These are phyloP conservation scores for Boletus eberwhitei DNA, from an alignment of 768 basidiomycete genomes.

Conservation along the genomic window DNA sequence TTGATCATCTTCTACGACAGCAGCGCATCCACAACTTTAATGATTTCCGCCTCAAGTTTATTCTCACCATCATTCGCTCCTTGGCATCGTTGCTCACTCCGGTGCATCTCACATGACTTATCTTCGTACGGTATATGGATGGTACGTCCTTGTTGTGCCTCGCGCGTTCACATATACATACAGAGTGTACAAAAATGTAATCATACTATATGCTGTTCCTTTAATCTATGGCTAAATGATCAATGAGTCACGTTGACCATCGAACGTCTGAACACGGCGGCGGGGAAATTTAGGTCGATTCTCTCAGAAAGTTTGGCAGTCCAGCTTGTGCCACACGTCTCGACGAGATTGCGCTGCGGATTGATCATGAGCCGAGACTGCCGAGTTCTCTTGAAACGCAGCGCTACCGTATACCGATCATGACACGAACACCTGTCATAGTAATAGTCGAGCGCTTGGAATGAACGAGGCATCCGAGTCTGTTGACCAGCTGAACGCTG, in stretches of 20 bases:
- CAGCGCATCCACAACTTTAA: neutral
- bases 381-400: no score
- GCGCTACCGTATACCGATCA: no score
- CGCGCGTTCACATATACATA: neutral
- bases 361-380: neutral
- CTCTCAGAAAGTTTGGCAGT: neutral
- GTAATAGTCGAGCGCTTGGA: neutral
- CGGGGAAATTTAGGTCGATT: no score
- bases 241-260: no score
- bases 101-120: neutral
- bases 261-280: no score
- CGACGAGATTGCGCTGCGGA: neutral
- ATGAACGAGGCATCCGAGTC: neutral
- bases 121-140: neutral
- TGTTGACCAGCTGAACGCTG: neutral
- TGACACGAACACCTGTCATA: neutral
- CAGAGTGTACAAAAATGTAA: conserved; percentile 1
- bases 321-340: neutral
- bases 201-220: neutral
- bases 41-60: neutral
- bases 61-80: neutral
- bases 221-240: conserved; percentile 1
- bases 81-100: neutral
- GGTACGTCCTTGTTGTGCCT: neutral
- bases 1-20: neutral